phyloP scores from a whole-genome alignment of 768 basidiomycete genomes.

The Hygrophoropsis aurantiaca region DNA sequence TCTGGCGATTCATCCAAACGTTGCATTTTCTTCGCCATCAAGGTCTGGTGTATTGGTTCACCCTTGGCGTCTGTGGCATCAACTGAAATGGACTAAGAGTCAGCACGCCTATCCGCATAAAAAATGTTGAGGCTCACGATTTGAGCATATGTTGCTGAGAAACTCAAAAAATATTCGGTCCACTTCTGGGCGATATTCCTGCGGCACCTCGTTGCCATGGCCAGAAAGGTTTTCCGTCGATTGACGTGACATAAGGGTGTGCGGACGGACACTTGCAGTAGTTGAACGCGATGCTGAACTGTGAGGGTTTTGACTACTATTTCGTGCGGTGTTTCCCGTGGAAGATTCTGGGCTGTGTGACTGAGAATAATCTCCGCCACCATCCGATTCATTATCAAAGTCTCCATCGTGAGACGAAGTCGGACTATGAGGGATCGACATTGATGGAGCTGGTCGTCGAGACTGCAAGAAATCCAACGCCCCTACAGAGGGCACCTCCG shows the following conservation, averaged over 20 bases:
- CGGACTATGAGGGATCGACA: slow-evolving; percentile 21
- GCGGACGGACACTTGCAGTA: slow-evolving; percentile 9
- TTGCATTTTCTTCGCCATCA: slow-evolving; percentile 99
- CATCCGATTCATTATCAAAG: slow-evolving; percentile 48
- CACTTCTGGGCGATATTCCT: slow-evolving; percentile 78
- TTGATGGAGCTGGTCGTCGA: slow-evolving; percentile 13
- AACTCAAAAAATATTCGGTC: slow-evolving; percentile 92
- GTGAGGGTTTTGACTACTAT: slow-evolving; percentile 20
- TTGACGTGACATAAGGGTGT: slow-evolving; percentile 12
- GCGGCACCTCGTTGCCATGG: slow-evolving; percentile 66
- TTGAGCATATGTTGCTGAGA: slow-evolving; percentile 84
- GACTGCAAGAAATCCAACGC: slow-evolving; percentile 29
- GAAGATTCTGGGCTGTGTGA: slow-evolving; percentile 31
- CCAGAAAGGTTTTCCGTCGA: slow-evolving; percentile 29
- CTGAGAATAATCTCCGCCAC: slow-evolving; percentile 28
- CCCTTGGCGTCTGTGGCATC: slow-evolving; percentile 93
- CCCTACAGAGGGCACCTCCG: slow-evolving; percentile 23
- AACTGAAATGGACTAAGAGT: slow-evolving; percentile 59
- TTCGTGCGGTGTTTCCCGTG: slow-evolving; percentile 20
- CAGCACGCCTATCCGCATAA: too few relatives aligned
- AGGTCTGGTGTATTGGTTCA: slow-evolving; percentile 94
- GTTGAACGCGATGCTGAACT: slow-evolving; percentile 17
- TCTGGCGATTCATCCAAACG: slow-evolving; percentile 94
- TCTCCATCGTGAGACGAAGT: slow-evolving; percentile 50
- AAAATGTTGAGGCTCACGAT: slow-evolving; percentile 60